Base-by-base conservation (phyloP, 2,329 filamentous ascomycete genomes). In the Pseudocercospora cruenta region DNA sequence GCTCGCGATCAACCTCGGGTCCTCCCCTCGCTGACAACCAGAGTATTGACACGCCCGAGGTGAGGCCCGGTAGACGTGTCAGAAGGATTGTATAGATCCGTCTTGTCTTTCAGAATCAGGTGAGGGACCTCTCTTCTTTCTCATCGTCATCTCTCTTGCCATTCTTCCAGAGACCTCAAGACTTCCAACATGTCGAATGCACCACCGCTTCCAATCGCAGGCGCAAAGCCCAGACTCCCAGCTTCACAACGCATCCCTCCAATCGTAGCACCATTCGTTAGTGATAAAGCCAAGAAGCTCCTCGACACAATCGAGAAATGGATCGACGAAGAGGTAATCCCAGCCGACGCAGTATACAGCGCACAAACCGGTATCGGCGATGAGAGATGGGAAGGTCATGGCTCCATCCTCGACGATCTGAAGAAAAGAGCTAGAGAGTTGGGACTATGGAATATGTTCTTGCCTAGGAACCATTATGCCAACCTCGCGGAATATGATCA, bases 361-460 rank as follows among this genome's bases (percentile, higher is more conserved):
- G 91, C 92, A 72, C 92, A 96, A 80, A 84, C 95, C 61, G 93
- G 93, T 73, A 81, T 89, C 64, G 92, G 92, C n/a, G 73, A 89
- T 58, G 82, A 87, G 68, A 88, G 94, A 83, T 98, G 94, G 91
- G 86, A 90, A 70, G 82, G 84, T 39, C 91, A 95, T 78, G 94
- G 95, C 0, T 78, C 85, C 45, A 85, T 98, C 73, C 87, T 99
- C 67, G 95, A 98, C 72, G 90, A 95, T 62, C 86, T 98, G 73
- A 69, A 98, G 86, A 83, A 82, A 70, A 91, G 93, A 79, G 95
- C 94, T 53, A 87, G 85, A 76, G 86, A 90, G 73, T 86, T 97
- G 26, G 95, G 94, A 1, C 85, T 99, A 54, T 99, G 95, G 95
- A 99, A 99, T 82, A 91, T 99, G 90, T 99, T 99, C 85, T 82